Base-by-base conservation (phyloP, 345 rosid species). In the Heritiera littoralis region DNA sequence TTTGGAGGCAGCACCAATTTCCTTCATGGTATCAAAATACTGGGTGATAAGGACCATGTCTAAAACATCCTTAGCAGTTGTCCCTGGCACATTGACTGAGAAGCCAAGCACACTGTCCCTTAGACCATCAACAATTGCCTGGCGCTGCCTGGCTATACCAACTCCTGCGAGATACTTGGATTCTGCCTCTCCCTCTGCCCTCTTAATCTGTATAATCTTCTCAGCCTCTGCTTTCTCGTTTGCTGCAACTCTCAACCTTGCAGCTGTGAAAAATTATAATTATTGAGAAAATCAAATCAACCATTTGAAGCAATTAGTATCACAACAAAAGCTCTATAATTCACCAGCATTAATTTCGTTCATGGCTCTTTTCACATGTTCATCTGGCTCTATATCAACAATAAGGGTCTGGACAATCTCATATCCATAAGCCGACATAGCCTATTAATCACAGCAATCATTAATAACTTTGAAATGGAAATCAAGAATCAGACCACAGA, bases 371-470 rank as follows among this genome's bases (percentile, higher is more conserved):
- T 92, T 90, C 23, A 92, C 94, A 9, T 86, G 92, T 45, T 82
- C 94, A 85, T 92, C 91, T 49, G 96, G 96, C 83, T 90, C 92
- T 0, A 91, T 87, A 78, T 91, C 95, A 54, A 91, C 95, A n/a
- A 92, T 92, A 6, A 92, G 91, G 43, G 95, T 92, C 86, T 92
- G 93, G 74, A 92, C 95, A 49, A 92, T 92, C 89, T 92, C 92
- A 60, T 76, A 92, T 0, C 93, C 95, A 69, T 92, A 92, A 81
- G 88, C 92, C 0, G 95, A 89, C 96, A 90, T 92, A 65, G 96
- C 93, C 95, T 91, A 65, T 7, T 7, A 9, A 75, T 59, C 68
- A 75, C 13, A 59, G 40, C 3, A 28, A 72, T 49, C 28, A 20
- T 45, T 6, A n/a, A 17, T 15, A 43, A 41, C 20, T 7, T n/a